A percentile compares a stretch with the other conserved stretches of the same genome.
phyloP scores from a whole-genome alignment of 2,329 filamentous ascomycete genomes.

The Cyphellophora europaea region DNA sequence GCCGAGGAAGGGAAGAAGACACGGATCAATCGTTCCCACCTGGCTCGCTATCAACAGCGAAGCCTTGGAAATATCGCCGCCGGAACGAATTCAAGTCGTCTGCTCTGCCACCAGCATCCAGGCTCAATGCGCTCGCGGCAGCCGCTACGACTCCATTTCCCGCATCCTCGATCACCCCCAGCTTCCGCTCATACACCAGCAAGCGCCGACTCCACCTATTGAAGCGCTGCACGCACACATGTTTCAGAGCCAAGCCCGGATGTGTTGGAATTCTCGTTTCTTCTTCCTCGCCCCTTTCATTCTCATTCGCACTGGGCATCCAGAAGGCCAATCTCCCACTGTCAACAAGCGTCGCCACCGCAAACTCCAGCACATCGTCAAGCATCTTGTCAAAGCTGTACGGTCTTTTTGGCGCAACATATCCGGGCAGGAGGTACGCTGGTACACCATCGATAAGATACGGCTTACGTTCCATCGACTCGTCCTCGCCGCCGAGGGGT shows the following conservation, averaged over 20 bases:
- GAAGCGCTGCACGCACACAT: conserved; percentile 75
- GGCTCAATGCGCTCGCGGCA: too few species aligned
- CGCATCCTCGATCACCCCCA: conserved; percentile 40
- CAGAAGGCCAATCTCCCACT: conserved; percentile 80
- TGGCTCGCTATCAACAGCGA: conserved; percentile 1
- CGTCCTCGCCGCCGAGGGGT: neutral
- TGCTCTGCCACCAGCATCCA: too few species aligned
- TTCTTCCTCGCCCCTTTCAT: conserved; percentile 64
- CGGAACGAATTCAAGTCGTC: conserved; percentile 62
- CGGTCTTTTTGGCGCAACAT: conserved; percentile 78
- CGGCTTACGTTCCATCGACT: neutral
- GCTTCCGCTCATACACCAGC: conserved; percentile 71
- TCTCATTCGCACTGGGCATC: conserved; percentile 88
- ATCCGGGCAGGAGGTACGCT: conserved; percentile 61
- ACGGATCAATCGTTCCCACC: conserved; percentile 5
- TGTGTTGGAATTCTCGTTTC: conserved; percentile 38
- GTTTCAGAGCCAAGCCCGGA: conserved; percentile 62
- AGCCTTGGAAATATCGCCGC: conserved; percentile 31
- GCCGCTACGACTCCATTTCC: too few species aligned
- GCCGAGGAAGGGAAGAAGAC: too few species aligned
- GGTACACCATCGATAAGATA: conserved; percentile 57
- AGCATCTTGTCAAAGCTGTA: conserved; percentile 90
- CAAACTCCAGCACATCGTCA: conserved; percentile 79
- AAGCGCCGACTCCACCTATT: conserved; percentile 88
- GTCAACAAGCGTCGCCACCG: conserved; percentile 65